phyloP scores from a whole-genome alignment of 495 filamentous ascomycete species.

The Eremomyces bilateralis region DNA sequence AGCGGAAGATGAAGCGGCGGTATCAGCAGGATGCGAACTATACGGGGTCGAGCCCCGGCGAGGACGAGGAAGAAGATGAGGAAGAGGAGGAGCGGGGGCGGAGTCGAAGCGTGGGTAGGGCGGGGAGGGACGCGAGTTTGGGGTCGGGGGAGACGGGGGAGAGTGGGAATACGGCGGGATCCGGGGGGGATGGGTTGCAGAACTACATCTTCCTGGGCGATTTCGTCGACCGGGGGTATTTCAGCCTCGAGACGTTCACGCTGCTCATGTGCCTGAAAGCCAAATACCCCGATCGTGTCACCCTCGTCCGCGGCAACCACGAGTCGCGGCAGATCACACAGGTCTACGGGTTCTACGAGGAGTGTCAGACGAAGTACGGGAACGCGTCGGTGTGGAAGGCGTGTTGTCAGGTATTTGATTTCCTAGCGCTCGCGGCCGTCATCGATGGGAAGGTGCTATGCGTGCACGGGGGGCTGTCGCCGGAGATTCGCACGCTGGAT shows the following conservation, averaged over 20 bases:
- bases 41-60: slow-evolving; percentile 18
- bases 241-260: slow-evolving; percentile 92
- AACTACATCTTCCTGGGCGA: slow-evolving; percentile 95
- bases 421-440: slow-evolving; percentile 85
- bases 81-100: slow-evolving; percentile 23
- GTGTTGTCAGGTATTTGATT: slow-evolving; percentile 97
- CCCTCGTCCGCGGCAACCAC: slow-evolving; percentile 90
- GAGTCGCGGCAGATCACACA: slow-evolving; percentile 96
- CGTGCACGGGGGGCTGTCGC: slow-evolving; percentile 89
- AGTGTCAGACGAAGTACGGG: slow-evolving; percentile 93
- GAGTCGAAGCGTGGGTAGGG: slow-evolving; percentile 14
- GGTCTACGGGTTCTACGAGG: slow-evolving; percentile 97
- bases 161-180: slow-evolving; percentile 7
- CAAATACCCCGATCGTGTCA: slow-evolving; percentile 86
- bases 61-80: slow-evolving; percentile 26
- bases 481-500: slow-evolving; percentile 89
- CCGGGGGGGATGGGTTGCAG: slow-evolving; percentile 31
- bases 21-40: slow-evolving; percentile 21
- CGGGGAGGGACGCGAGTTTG: slow-evolving; percentile 15
- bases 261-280: slow-evolving; percentile 90
- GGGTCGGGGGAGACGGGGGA: slow-evolving; percentile 9
- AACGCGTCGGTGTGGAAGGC: slow-evolving; percentile 98
- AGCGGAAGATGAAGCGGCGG: slow-evolving; percentile 46
- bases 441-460: slow-evolving; percentile 93
- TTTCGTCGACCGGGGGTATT: slow-evolving; percentile 94